Conservation (phyloP, 805 yeast species). For the Scheffersomyces stipitis region DNA sequence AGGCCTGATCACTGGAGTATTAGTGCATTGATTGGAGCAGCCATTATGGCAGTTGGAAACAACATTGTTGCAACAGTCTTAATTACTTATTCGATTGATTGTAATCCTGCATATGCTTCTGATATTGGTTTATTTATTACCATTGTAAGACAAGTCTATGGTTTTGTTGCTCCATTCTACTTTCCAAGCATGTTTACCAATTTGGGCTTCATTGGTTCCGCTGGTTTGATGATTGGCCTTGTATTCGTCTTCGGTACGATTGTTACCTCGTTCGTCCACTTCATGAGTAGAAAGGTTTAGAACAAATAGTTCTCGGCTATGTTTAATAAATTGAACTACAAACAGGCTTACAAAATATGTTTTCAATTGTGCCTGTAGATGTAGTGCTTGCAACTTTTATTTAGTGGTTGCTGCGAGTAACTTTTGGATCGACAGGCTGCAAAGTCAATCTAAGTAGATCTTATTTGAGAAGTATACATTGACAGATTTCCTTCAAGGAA, state of each 20-base stretch:
- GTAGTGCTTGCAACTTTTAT: no score
- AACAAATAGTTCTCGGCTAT: no score
- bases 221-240: not conserved
- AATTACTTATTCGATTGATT: conserved; percentile 21
- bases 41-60: conserved; percentile 19
- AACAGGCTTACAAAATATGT: no score
- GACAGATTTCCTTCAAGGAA: no score
- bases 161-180: conserved; percentile 28
- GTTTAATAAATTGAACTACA: no score
- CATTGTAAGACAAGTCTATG: conserved; percentile 18
- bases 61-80: conserved; percentile 22
- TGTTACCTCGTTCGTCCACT: no score
- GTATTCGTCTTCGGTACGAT: not conserved
- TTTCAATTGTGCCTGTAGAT: no score
- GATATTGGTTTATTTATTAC: conserved; percentile 21
- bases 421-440: no score
- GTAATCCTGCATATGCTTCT: conserved; percentile 13
- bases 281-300: no score
- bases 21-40: conserved; percentile 22
- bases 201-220: conserved; percentile 7
- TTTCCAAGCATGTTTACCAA: conserved; percentile 23
- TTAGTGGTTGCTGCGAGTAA: no score
- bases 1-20: conserved; percentile 16
- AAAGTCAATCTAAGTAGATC: no score
- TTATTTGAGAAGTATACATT: no score